These are phyloP conservation scores for Trametes polyzona DNA, from an alignment of 1,284 basidiomycete genomes.

Conservation along the genomic window DNA sequence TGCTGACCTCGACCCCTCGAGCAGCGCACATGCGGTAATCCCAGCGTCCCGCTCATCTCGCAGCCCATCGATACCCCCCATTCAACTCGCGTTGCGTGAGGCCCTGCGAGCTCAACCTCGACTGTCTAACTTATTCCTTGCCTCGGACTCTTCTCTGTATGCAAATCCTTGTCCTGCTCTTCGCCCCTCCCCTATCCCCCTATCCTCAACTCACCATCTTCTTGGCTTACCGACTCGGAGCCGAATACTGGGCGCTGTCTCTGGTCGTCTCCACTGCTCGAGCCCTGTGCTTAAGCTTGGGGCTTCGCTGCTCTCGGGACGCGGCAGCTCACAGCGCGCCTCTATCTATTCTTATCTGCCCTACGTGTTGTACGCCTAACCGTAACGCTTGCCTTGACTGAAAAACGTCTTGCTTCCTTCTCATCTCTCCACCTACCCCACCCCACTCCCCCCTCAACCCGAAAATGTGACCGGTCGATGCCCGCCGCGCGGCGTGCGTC, in stretches of 20 bases:
- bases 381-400: slow-evolving; percentile 1
- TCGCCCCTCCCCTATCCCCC: background rate
- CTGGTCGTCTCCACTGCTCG: no score
- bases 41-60: background rate
- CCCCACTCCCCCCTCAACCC: background rate
- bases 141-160: background rate
- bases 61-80: background rate
- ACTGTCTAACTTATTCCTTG: slow-evolving; percentile 12
- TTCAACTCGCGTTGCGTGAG: background rate
- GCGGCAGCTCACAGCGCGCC: background rate
- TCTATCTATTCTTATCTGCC: slow-evolving; percentile 26
- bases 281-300: no score
- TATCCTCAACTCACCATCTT: background rate
- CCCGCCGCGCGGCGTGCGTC: background rate
- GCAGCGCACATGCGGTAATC: slow-evolving; percentile 22
- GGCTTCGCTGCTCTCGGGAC: background rate
- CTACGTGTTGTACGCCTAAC: slow-evolving; percentile 15
- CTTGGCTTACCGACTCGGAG: no score
- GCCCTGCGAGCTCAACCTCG: slow-evolving; percentile 10
- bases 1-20: slow-evolving; percentile 10
- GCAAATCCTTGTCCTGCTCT: background rate
- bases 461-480: slow-evolving; percentile 20
- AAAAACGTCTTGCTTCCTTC: background rate
- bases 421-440: background rate
- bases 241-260: background rate